Evolutionary conservation across 129 eudicot species (phyloP).

Genomic region (Centrapalus pauciflorus): DNA sequence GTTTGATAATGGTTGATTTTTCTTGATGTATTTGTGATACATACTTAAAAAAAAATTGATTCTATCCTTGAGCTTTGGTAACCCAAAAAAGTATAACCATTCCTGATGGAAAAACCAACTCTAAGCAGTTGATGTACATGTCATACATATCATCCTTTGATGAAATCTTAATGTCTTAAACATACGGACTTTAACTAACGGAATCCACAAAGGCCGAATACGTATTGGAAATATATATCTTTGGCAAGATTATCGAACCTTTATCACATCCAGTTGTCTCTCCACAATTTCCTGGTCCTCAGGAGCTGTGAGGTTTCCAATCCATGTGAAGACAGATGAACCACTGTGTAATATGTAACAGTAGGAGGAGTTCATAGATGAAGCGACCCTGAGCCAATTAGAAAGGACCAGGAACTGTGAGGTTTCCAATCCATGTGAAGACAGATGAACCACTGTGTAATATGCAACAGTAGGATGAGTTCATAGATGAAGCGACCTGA

Average conservation of each 20-base stretch:
- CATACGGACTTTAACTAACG: too few species aligned
- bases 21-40: too few species aligned
- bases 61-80: too few species aligned
- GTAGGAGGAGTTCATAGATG: constrained; percentile 83
- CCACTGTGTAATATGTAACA: constrained; percentile 84
- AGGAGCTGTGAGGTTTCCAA: constrained; percentile 66
- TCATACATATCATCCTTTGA: too few species aligned
- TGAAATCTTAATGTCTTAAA: too few species aligned
- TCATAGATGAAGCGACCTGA: constrained; percentile 85
- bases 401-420: constrained; percentile 52
- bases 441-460: constrained; percentile 63
- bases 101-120: too few species aligned
- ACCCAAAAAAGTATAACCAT: too few species aligned
- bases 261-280: constrained; percentile 85
- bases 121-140: too few species aligned
- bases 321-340: constrained; percentile 70
- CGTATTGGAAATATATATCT: not conserved
- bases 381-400: constrained; percentile 57
- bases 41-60: too few species aligned
- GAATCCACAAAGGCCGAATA: too few species aligned
- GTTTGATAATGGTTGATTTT: too few species aligned
- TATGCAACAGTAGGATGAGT: constrained; percentile 85
- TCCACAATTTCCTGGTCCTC: constrained; percentile 92
- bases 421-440: constrained; percentile 82
- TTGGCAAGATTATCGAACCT: constrained; percentile 36